phyloP scores from a whole-genome alignment of 352 stramenopile genomes.

The Phytopythium cucurbitacearum region DNA sequence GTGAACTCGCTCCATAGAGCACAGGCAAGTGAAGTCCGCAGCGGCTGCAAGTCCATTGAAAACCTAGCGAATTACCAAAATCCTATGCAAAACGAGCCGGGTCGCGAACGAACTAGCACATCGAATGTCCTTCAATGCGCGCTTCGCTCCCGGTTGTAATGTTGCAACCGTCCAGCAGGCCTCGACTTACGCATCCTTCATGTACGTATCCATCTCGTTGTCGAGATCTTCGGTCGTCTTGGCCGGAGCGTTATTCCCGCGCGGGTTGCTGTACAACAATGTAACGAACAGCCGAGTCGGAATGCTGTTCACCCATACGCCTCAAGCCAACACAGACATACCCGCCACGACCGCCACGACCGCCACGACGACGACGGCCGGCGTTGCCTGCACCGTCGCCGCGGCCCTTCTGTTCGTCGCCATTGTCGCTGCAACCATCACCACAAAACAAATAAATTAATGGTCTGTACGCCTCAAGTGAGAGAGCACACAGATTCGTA shows the following conservation, averaged over 20 bases:
- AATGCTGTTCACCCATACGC: constrained; percentile 9
- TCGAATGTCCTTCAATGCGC: neutral
- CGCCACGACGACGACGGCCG: constrained; percentile 34
- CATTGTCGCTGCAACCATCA: constrained; percentile 8
- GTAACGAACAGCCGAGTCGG: constrained; percentile 4
- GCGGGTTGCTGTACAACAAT: constrained; percentile 14
- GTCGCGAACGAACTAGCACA: too few species aligned
- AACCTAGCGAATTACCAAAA: constrained; percentile 21
- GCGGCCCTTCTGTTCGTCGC: constrained; percentile 34
- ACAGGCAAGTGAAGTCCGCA: neutral
- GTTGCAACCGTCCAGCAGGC: neutral
- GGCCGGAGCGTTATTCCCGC: constrained; percentile 27
- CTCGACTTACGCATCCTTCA: constrained; percentile 66
- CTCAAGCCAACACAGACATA: constrained; percentile 3
- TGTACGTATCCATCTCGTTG: constrained; percentile 88
- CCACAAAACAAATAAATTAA: neutral
- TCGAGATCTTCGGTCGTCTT: constrained; percentile 65
- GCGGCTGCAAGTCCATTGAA: constrained; percentile 15
- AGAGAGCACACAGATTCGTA: constrained; percentile 14
- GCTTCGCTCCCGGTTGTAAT: neutral
- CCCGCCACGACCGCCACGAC: constrained; percentile 18
- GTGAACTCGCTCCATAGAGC: constrained; percentile 6
- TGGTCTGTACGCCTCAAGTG: neutral
- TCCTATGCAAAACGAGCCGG: constrained; percentile 14
- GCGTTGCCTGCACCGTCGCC: constrained; percentile 20